phyloP scores from a whole-genome alignment of 495 filamentous ascomycete genomes.

The Hypoxylon rickii region DNA sequence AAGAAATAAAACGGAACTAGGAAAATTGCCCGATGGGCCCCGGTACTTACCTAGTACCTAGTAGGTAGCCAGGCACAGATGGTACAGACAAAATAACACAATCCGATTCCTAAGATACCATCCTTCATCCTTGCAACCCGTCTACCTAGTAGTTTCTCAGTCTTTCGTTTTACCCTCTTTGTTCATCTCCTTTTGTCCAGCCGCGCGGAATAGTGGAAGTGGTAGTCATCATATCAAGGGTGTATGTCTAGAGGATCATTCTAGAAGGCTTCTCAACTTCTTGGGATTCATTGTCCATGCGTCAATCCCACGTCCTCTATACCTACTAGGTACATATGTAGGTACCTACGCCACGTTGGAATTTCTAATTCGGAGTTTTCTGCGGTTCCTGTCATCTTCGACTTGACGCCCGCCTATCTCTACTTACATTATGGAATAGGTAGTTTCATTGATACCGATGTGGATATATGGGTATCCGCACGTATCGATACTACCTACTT shows the following conservation, averaged over 20 bases:
- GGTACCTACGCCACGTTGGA: background rate
- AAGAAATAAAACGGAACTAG: constrained; percentile 16
- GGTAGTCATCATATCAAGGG: background rate
- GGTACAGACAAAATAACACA: too few species aligned
- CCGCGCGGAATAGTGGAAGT: constrained; percentile 7
- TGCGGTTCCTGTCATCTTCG: background rate
- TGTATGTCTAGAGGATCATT: constrained; percentile 14
- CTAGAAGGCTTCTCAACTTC: background rate
- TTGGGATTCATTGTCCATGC: too few species aligned
- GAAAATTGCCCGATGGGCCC: constrained; percentile 21
- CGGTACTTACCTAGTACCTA: too few species aligned
- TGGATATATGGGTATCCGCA: background rate
- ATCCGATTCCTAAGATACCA: too few species aligned
- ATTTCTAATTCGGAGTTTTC: background rate
- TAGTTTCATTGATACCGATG: background rate
- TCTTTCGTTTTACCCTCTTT: too few species aligned
- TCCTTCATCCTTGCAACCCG: too few species aligned
- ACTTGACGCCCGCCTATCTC: background rate
- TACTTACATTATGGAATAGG: too few species aligned
- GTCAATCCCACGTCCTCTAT: background rate
- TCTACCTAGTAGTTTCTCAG: too few species aligned
- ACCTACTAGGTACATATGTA: background rate
- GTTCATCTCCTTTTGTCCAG: too few species aligned
- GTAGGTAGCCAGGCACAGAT: too few species aligned
- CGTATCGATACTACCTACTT: background rate